These are phyloP conservation scores for Yamadazyma diddensiae DNA, from an alignment of 1,139 yeast genomes.

Conservation along the genomic window DNA sequence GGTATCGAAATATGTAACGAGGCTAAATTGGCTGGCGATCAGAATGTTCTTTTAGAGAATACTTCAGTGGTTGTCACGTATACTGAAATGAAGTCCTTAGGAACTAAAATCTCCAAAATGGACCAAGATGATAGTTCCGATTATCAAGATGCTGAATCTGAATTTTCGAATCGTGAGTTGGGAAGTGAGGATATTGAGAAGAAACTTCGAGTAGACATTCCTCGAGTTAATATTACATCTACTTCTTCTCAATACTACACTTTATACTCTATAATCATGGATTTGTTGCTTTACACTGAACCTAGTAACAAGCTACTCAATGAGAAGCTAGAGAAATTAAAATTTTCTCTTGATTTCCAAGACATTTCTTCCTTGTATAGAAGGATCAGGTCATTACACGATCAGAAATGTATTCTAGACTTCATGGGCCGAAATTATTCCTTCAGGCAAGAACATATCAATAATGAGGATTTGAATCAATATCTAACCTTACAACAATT, in stretches of 20 bases:
- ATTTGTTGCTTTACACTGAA: conserved; percentile 40
- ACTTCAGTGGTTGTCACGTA: conserved; percentile 37
- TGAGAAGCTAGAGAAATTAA: conserved; percentile 39
- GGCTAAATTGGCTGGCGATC: conserved; percentile 35
- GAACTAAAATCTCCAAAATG: conserved; percentile 13
- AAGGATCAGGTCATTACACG: conserved; percentile 27
- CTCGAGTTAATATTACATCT: conserved; percentile 37
- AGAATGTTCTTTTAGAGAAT: conserved; percentile 35
- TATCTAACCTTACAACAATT: conserved; percentile 28
- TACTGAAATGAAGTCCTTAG: conserved; percentile 30
- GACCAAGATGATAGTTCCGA: conserved; percentile 8
- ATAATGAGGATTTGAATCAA: conserved; percentile 38
- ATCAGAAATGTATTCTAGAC: conserved; percentile 23
- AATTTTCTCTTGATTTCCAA: conserved; percentile 43
- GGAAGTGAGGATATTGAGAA: conserved; percentile 6
- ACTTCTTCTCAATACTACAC: conserved; percentile 45
- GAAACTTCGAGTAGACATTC: conserved; percentile 37
- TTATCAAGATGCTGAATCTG: conserved; percentile 6
- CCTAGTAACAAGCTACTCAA: conserved; percentile 35
- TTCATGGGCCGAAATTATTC: conserved; percentile 31
- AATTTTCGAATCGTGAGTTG: conserved; percentile 7
- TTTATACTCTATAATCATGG: conserved; percentile 32
- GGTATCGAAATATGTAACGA: conserved; percentile 43
- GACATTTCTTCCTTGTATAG: conserved; percentile 30
- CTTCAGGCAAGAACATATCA: conserved; percentile 32